These are phyloP conservation scores for Stephania japonica DNA, from an alignment of 164 flowering plant species.

Conservation along the genomic window DNA sequence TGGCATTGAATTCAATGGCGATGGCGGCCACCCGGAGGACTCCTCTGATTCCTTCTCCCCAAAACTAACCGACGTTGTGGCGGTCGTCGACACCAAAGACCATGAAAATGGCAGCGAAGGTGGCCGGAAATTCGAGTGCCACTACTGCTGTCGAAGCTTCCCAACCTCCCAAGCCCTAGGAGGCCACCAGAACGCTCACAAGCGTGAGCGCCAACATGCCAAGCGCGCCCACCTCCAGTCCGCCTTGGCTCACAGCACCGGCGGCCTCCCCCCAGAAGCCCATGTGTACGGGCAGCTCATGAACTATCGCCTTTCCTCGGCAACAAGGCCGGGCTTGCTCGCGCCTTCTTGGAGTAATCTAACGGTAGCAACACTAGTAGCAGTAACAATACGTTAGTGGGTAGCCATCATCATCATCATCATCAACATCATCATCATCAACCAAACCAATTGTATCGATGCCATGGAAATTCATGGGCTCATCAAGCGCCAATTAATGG, in stretches of 20 bases:
- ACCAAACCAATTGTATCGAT: slow-evolving; percentile 29
- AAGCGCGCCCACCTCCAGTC: slow-evolving; percentile 81
- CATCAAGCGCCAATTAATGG: slow-evolving; percentile 46
- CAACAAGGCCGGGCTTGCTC: slow-evolving; percentile 8
- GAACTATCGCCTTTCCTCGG: slow-evolving; percentile 28
- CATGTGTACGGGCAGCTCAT: slow-evolving; percentile 45
- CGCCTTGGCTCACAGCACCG: slow-evolving; percentile 40
- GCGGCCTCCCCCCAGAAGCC: slow-evolving; percentile 23
- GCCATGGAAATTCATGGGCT: slow-evolving; percentile 17
- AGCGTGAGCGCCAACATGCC: slow-evolving; percentile 83
- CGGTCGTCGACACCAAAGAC: slow-evolving; percentile 11
- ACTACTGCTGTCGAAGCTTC: slow-evolving; percentile 83
- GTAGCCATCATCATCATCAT: neutral
- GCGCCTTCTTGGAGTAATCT: slow-evolving; percentile 23
- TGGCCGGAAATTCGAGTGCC: slow-evolving; percentile 67
- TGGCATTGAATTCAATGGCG: slow-evolving; percentile 55
- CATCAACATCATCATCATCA: neutral
- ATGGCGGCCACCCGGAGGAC: slow-evolving; percentile 9
- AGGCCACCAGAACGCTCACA: slow-evolving; percentile 97
- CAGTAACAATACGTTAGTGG: neutral
- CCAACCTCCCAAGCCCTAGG: slow-evolving; percentile 95
- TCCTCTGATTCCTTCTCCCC: slow-evolving; percentile 25
- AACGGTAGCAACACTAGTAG: slow-evolving; percentile 1
- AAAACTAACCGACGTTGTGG: slow-evolving; percentile 7
- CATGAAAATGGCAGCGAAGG: slow-evolving; percentile 11